Conservation (phyloP, 2,329 filamentous ascomycete genomes). For the Aspergillus sp. region DNA sequence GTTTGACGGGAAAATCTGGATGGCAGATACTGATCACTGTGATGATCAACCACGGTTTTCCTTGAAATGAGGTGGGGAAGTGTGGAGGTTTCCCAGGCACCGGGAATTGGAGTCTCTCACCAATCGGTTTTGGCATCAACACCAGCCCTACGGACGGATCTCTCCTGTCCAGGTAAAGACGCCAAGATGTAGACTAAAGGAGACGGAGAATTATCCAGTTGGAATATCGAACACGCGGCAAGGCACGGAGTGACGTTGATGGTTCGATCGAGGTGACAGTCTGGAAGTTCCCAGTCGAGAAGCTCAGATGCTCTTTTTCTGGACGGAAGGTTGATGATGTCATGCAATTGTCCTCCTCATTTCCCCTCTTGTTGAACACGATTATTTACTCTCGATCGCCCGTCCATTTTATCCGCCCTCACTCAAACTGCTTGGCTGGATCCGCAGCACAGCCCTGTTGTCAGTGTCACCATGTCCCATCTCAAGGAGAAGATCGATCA, state of each 20-base stretch:
- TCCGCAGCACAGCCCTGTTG: neutral
- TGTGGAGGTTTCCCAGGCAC: slow-evolving; percentile 13
- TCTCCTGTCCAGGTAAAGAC: neutral
- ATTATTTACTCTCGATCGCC: slow-evolving; percentile 1
- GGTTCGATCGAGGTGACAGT: neutral
- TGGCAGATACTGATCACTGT: neutral
- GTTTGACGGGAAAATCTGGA: neutral
- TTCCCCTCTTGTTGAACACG: slow-evolving; percentile 2
- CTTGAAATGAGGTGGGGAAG: slow-evolving; percentile 1
- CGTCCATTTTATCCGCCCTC: neutral
- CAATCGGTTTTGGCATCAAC: slow-evolving; percentile 9
- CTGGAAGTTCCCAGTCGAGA: neutral
- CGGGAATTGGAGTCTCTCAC: slow-evolving; percentile 4
- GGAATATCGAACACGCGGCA: neutral
- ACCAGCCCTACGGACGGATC: slow-evolving; percentile 7
- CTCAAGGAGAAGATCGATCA: slow-evolving; percentile 32
- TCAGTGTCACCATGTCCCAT: slow-evolving; percentile 29
- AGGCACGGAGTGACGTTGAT: neutral
- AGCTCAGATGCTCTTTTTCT: neutral
- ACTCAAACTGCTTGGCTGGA: neutral
- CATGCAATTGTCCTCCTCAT: neutral
- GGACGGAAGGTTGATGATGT: neutral
- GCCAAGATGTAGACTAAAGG: slow-evolving; percentile 1
- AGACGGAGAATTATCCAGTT: neutral
- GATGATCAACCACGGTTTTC: neutral